Percentiles rank a stretch among this genome's conserved stretches.
Conservation (phyloP, 2,329 filamentous ascomycete species). For the Talaromyces pinophilus region DNA sequence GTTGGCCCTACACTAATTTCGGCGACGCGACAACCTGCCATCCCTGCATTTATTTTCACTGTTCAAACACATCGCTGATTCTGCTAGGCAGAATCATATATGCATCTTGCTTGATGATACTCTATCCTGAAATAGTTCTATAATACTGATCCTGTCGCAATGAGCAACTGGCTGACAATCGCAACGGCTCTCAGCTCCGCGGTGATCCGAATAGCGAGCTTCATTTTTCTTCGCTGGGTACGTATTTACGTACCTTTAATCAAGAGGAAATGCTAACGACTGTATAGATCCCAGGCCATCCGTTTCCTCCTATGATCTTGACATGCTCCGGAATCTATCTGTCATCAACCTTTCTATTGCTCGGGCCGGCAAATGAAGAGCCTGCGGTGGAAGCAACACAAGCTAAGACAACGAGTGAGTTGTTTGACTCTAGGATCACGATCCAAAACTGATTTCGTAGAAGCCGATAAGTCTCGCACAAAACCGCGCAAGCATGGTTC, state of each 20-base stretch:
- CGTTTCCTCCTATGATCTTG: constrained; percentile 39
- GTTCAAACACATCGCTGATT: neutral
- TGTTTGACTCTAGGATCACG: neutral
- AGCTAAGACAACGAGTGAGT: constrained; percentile 20
- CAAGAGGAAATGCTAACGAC: neutral
- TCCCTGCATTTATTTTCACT: neutral
- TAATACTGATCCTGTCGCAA: neutral
- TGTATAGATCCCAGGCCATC: constrained; percentile 39
- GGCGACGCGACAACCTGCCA: neutral
- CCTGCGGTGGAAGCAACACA: constrained; percentile 18
- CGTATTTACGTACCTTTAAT: neutral
- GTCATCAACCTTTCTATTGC: constrained; percentile 37
- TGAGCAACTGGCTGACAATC: constrained; percentile 31
- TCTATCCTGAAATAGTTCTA: neutral
- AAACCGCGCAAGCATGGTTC: constrained; percentile 4
- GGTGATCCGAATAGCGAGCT: constrained; percentile 39
- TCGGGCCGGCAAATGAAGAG: constrained; percentile 17
- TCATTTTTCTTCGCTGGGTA: constrained; percentile 51
- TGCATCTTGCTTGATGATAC: neutral
- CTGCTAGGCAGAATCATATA: constrained; percentile 5
- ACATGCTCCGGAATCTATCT: constrained; percentile 51
- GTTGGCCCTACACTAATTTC: neutral
- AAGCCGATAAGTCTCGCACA: neutral
- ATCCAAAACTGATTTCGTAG: constrained; percentile 5
- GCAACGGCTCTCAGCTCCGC: constrained; percentile 41